Percentiles rank a stretch among this genome's conserved stretches.
Evolutionary conservation across 805 yeast species (phyloP).

Genomic region (Barnettozyma wickerhamii): DNA sequence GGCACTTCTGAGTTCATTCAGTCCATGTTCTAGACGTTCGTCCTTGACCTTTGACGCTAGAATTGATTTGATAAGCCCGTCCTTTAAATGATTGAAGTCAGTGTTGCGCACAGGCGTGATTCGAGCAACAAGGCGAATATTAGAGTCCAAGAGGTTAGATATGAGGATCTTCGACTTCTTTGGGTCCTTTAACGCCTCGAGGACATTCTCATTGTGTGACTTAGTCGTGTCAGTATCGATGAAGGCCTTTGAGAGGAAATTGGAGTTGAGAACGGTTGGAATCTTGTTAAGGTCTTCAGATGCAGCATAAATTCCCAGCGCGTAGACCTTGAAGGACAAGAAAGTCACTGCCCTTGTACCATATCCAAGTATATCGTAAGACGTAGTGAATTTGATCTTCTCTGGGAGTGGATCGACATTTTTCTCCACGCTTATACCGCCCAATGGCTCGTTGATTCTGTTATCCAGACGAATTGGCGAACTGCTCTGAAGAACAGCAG

Average conservation of each 20-base stretch:
- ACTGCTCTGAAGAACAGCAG: neutral
- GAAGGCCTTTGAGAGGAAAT: constrained; percentile 33
- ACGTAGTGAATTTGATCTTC: constrained; percentile 25
- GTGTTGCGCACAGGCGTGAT: constrained; percentile 88
- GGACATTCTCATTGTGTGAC: constrained; percentile 37
- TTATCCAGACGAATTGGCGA: constrained; percentile 13
- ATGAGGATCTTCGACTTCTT: constrained; percentile 49
- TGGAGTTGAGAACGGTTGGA: constrained; percentile 39
- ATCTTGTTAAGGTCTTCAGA: constrained; percentile 45
- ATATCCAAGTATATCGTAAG: constrained; percentile 62
- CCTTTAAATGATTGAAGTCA: constrained; percentile 83
- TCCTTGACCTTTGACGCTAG: constrained; percentile 54
- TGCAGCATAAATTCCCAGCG: constrained; percentile 77
- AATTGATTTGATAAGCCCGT: constrained; percentile 81
- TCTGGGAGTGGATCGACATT: constrained; percentile 40
- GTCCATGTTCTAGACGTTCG: constrained; percentile 51
- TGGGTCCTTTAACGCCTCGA: constrained; percentile 45
- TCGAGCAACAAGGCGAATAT: constrained; percentile 63
- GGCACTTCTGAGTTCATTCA: constrained; percentile 58
- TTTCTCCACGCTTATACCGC: constrained; percentile 42
- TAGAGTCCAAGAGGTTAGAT: constrained; percentile 50
- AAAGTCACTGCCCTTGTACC: constrained; percentile 87
- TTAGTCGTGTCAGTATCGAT: constrained; percentile 30
- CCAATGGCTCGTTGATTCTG: constrained; percentile 7
- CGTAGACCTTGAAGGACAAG: constrained; percentile 78